A percentile compares a stretch with the other conserved stretches of the same genome.
These are phyloP conservation scores for Trichosanthes cucumerina DNA, from an alignment of 306 rosid species.

Conservation along the genomic window DNA sequence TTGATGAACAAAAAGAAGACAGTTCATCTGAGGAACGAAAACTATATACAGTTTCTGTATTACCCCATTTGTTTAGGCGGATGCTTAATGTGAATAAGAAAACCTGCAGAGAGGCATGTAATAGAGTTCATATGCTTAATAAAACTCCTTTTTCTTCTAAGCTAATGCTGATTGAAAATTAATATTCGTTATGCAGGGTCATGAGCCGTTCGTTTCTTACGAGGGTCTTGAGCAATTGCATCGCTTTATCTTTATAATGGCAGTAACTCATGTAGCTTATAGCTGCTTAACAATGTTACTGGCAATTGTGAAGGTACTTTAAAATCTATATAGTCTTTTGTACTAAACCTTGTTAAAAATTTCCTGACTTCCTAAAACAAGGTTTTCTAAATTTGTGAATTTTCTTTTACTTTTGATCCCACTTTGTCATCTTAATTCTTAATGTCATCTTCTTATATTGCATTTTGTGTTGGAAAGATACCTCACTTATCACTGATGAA, in stretches of 20 bases:
- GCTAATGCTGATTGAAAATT: slow-evolving; percentile 16
- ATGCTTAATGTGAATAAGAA: slow-evolving; percentile 29
- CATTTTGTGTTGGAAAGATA: background rate
- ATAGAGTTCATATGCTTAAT: background rate
- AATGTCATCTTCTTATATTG: background rate
- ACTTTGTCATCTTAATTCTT: background rate
- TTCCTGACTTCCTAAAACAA: background rate
- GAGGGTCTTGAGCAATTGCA: slow-evolving; percentile 98
- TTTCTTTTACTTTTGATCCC: background rate
- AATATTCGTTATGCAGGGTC: slow-evolving; percentile 39
- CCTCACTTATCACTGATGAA: background rate
- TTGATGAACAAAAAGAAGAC: slow-evolving; percentile 42
- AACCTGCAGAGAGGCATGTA: slow-evolving; percentile 60
- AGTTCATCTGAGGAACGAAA: slow-evolving; percentile 41
- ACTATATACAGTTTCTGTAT: slow-evolving; percentile 34
- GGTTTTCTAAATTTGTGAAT: background rate
- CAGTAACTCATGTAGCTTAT: slow-evolving; percentile 80
- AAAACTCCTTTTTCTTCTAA: background rate
- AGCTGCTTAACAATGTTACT: slow-evolving; percentile 95
- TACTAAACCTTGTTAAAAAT: background rate
- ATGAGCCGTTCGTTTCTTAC: slow-evolving; percentile 83
- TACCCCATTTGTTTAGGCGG: slow-evolving; percentile 41
- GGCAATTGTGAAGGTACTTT: slow-evolving; percentile 75
- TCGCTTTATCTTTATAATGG: slow-evolving; percentile 94
- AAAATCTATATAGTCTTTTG: background rate